Evolutionary conservation across 495 filamentous ascomycete genomes (phyloP).

Genomic region (Monascus purpureus): DNA sequence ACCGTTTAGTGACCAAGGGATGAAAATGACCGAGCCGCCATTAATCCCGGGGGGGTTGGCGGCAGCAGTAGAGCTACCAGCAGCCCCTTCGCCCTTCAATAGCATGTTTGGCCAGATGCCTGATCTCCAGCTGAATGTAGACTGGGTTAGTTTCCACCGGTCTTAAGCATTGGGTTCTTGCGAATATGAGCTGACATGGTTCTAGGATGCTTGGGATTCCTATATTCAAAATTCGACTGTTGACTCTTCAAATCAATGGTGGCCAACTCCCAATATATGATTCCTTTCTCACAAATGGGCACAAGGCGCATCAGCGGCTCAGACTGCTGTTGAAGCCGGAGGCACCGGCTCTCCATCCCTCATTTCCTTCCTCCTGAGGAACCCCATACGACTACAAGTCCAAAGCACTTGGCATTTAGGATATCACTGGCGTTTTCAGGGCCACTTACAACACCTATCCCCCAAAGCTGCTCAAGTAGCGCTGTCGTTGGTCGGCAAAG

Average conservation of each 20-base stretch:
- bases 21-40: constrained; percentile 20
- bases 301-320: no score
- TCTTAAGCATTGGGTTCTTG: not conserved
- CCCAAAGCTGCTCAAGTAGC: no score
- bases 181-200: constrained; percentile 5
- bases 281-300: no score
- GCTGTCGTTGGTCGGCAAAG: no score
- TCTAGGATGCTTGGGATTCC: constrained; percentile 41
- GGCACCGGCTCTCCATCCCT: no score
- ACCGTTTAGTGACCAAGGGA: constrained; percentile 15
- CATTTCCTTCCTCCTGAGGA: no score
- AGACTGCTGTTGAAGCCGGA: no score
- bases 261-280: constrained; percentile 28
- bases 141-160: constrained; percentile 50
- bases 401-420: no score
- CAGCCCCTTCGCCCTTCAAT: constrained; percentile 35
- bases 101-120: constrained; percentile 45
- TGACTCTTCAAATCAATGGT: constrained; percentile 31
- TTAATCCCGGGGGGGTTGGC: constrained; percentile 21
- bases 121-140: constrained; percentile 53
- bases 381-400: no score
- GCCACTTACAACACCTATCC: no score
- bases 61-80: constrained; percentile 22
- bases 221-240: constrained; percentile 38
- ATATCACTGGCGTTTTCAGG: no score